Percentiles rank a stretch among this genome's conserved stretches.
phyloP scores from a whole-genome alignment of 306 rosid genomes.

The Amphicarpaea edgeworthii region DNA sequence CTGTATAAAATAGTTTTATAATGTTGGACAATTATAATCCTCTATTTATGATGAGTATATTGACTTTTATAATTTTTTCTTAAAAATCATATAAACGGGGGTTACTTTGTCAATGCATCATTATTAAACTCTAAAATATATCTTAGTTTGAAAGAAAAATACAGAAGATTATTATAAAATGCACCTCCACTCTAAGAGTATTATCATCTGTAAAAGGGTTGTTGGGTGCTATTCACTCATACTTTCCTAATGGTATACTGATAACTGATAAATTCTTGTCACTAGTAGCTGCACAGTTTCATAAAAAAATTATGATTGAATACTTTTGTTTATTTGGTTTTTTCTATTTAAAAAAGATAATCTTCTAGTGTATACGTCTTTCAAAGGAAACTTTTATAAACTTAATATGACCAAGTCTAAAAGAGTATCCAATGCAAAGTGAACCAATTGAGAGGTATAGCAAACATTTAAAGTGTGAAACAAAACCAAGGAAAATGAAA shows the following conservation, averaged over 20 bases:
- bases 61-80: too few relatives aligned
- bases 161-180: not conserved
- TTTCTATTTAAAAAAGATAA: too few relatives aligned
- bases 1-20: too few relatives aligned
- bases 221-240: not conserved
- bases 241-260: not conserved
- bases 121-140: too few relatives aligned
- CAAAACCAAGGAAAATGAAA: constrained; percentile 1
- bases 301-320: not conserved
- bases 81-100: too few relatives aligned
- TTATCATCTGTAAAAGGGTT: not conserved
- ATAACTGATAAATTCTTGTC: not conserved
- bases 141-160: not conserved
- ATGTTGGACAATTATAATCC: too few relatives aligned
- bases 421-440: too few relatives aligned
- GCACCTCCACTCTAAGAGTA: not conserved
- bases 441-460: not conserved
- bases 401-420: too few relatives aligned
- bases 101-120: too few relatives aligned
- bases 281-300: not conserved
- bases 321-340: not conserved
- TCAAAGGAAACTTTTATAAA: too few relatives aligned
- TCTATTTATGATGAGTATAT: too few relatives aligned
- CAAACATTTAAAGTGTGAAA: not conserved
- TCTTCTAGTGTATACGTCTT: too few relatives aligned